A percentile compares a stretch with the other conserved stretches of the same genome.
phyloP scores from a whole-genome alignment of 2,329 filamentous ascomycete genomes.

The Fusarium sp. region DNA sequence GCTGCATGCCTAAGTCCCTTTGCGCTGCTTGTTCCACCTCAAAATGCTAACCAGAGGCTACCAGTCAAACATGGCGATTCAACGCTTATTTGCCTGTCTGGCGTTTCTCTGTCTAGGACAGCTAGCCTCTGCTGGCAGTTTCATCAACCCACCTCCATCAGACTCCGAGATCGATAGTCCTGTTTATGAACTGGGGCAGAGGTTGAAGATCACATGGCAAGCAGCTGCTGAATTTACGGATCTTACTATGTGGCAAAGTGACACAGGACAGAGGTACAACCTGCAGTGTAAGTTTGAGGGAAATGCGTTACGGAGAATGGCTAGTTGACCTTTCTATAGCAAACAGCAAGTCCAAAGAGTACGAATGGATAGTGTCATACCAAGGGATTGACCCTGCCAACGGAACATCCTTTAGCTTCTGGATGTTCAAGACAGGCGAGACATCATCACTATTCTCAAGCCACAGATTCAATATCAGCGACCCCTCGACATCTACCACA shows the following conservation, averaged over 20 bases:
- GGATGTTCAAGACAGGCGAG: constrained; percentile 7
- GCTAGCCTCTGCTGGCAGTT: background rate
- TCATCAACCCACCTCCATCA: constrained; percentile 7
- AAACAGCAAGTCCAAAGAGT: constrained; percentile 17
- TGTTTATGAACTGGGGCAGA: background rate
- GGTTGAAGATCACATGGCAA: constrained; percentile 1
- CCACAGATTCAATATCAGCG: constrained; percentile 18
- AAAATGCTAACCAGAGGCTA: background rate
- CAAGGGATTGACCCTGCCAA: constrained; percentile 10
- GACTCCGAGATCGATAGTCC: constrained; percentile 1
- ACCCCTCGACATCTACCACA: background rate
- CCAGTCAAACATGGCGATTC: background rate
- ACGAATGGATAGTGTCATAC: constrained; percentile 12
- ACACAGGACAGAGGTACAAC: background rate
- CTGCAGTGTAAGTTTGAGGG: background rate
- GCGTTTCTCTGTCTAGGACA: background rate
- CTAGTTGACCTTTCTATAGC: background rate
- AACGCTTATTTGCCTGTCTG: background rate
- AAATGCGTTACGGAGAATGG: fast-evolving
- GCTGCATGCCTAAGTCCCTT: background rate
- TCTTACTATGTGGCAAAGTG: background rate
- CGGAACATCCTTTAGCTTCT: constrained; percentile 10
- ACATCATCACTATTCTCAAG: background rate
- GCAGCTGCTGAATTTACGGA: constrained; percentile 1
- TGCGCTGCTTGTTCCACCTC: no score